A percentile compares a stretch with the other conserved stretches of the same genome.
These are phyloP conservation scores for Gossypium schwendimanii DNA, from an alignment of 441 rosid species.

Conservation along the genomic window DNA sequence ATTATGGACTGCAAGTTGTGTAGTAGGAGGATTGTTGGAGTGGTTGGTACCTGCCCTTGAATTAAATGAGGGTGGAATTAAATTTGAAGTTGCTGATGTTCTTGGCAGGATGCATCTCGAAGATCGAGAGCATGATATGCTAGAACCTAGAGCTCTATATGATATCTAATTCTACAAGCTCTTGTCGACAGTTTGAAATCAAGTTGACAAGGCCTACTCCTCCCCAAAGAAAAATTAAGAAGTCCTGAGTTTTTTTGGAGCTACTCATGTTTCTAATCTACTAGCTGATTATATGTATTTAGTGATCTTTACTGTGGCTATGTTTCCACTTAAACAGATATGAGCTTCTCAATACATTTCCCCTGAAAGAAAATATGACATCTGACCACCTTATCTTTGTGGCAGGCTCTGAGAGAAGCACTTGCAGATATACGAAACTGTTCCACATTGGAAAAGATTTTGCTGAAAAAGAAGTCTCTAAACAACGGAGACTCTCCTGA, in stretches of 20 bases:
- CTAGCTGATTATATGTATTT: not conserved
- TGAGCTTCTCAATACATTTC: not conserved
- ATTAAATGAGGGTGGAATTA: not conserved
- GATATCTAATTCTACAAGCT: not conserved
- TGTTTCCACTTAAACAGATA: not conserved
- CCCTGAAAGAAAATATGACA: slow-evolving; percentile 3
- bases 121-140: not conserved
- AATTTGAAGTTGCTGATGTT: not conserved
- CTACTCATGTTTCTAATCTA: not conserved
- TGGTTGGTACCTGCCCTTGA: not conserved
- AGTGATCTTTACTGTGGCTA: not conserved
- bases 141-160: not conserved
- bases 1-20: not conserved
- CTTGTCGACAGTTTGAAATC: slow-evolving; percentile 2
- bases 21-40: not conserved
- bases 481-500: slow-evolving; percentile 80
- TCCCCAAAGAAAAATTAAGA: not conserved
- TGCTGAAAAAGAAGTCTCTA: slow-evolving; percentile 56
- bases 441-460: slow-evolving; percentile 72
- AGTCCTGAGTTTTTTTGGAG: not conserved
- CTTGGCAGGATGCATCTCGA: not conserved
- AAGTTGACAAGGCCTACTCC: not conserved
- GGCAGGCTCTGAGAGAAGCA: slow-evolving; percentile 74
- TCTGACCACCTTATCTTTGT: slow-evolving; percentile 21
- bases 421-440: slow-evolving; percentile 70